These are phyloP conservation scores for Sonneratia caseolaris DNA, from an alignment of 345 rosid species.

Conservation along the genomic window DNA sequence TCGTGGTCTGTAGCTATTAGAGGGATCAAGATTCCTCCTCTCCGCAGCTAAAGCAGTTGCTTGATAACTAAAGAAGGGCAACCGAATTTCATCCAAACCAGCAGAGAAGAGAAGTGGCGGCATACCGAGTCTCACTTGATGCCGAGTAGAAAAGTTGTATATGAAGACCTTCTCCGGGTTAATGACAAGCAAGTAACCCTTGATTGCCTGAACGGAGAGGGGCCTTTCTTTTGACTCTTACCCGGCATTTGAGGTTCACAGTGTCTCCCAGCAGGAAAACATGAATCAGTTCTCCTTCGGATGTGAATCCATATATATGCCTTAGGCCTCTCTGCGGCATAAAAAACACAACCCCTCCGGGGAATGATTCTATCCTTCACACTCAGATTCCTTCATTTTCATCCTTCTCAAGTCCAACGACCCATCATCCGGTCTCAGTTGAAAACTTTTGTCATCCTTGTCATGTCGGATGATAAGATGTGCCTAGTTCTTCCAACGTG, in stretches of 20 bases:
- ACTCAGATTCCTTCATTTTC: conserved; percentile 73
- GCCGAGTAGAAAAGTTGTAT: conserved; percentile 70
- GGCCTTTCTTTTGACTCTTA: conserved; percentile 76
- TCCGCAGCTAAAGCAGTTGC: conserved; percentile 14
- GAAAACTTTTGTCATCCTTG: conserved; percentile 54
- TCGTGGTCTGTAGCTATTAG: conserved; percentile 74
- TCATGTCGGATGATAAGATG: conserved; percentile 48
- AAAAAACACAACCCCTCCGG: conserved; percentile 50
- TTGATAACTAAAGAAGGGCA: conserved; percentile 55
- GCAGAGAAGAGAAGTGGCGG: conserved; percentile 76
- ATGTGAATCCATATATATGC: conserved; percentile 83
- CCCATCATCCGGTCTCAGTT: conserved; percentile 89
- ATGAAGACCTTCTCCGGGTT: conserved; percentile 57
- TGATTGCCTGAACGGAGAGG: conserved; percentile 61
- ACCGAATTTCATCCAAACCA: conserved; percentile 62
- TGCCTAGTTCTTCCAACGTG: conserved; percentile 77
- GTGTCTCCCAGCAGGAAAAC: conserved; percentile 67
- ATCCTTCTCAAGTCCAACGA: conserved; percentile 80
- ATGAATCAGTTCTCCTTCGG: conserved; percentile 74
- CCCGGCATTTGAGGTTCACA: conserved; percentile 85
- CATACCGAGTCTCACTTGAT: conserved; percentile 54
- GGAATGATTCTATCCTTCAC: conserved; percentile 77
- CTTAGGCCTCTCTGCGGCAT: conserved; percentile 74
- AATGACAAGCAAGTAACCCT: conserved; percentile 66
- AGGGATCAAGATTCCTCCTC: conserved; percentile 26